Percentiles rank a stretch among this genome's conserved stretches.
These are phyloP conservation scores for Ophiostoma quercus DNA, from an alignment of 2,329 filamentous ascomycete species.

Conservation along the genomic window DNA sequence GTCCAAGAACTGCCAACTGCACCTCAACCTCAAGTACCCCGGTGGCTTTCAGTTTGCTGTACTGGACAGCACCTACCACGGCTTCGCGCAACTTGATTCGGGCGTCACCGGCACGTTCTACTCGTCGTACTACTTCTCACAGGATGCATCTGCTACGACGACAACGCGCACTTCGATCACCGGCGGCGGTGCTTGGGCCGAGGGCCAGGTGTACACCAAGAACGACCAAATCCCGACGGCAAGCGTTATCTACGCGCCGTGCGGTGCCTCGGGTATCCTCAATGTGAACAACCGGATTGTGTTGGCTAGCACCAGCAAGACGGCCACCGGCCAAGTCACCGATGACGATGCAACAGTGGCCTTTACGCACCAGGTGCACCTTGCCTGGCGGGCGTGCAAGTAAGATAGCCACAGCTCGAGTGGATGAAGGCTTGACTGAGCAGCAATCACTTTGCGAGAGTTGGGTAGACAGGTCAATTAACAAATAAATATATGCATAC, in stretches of 20 bases:
- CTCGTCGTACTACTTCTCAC: conserved; percentile 46
- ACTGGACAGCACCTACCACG: conserved; percentile 46
- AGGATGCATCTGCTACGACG: conserved; percentile 42
- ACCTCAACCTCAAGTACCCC: conserved; percentile 44
- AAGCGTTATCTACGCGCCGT: conserved; percentile 43
- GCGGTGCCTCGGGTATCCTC: conserved; percentile 43
- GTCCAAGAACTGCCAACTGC: conserved; percentile 47
- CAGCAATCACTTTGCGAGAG: background rate
- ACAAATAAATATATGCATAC: conserved; percentile 8
- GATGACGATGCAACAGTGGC: background rate
- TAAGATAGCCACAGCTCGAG: background rate
- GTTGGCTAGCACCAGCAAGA: conserved; percentile 36
- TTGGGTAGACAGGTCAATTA: background rate
- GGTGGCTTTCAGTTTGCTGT: conserved; percentile 45
- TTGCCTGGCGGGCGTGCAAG: background rate
- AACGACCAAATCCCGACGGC: conserved; percentile 42
- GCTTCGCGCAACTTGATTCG: conserved; percentile 43
- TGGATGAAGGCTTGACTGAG: background rate
- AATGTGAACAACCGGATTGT: conserved; percentile 46
- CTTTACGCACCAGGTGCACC: background rate
- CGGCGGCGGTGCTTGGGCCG: conserved; percentile 40
- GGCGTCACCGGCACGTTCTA: conserved; percentile 43
- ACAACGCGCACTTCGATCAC: conserved; percentile 42
- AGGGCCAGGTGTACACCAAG: conserved; percentile 45
- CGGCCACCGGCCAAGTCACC: conserved; percentile 32